Base-by-base conservation (phyloP, 2,329 filamentous ascomycete species). In the Colletotrichum navitas region DNA sequence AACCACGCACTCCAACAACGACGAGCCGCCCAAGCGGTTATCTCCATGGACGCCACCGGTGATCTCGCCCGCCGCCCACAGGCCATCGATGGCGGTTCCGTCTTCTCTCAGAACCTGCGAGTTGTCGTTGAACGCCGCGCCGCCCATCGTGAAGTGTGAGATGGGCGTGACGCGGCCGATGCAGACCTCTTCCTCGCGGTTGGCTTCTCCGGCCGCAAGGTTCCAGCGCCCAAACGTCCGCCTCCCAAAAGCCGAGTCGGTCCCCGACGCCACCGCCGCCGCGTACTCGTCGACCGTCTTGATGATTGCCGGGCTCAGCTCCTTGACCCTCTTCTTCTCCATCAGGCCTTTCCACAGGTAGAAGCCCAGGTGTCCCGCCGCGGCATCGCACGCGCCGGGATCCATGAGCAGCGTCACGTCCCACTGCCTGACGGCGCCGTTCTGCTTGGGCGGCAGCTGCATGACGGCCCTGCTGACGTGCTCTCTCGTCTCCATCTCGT, bases 131-230 rank as follows among this genome's bases (percentile, higher is more conserved):
- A 91, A 88, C 2, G 86, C 81, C 0, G 86, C 89, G 0, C 90
- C 90, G 5, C 90, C 90, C 90, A 92, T 92, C 1, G 90, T 91
- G 75, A 91, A 92, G 75, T 92, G 90, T 2, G 89, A 84, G 0
- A 91, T 88, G 0, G 90, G 90, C 5, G 90, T 92, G 1, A 92
- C 88, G 1, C 78, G 83, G 0, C 89, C 90, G 0, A 91, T 78
- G 71, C 88, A 90, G 0, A 91, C 81, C 36, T 88, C 83, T 5
- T 87, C 83, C 0, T 90, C 86, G 0, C 83, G 78, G 45, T 82
- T 83, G 5, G 82, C 81, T 18, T 87, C 83, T 0, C 78, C 81
- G 0, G 82, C 73, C 11, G 76, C 79, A 21, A 91, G 76, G 1
- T 74, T 80, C 90, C 90, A 92, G 32, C 85, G 81, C 0, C 88